These are phyloP conservation scores for Mercurialis annua DNA, from an alignment of 345 rosid species.

Conservation along the genomic window DNA sequence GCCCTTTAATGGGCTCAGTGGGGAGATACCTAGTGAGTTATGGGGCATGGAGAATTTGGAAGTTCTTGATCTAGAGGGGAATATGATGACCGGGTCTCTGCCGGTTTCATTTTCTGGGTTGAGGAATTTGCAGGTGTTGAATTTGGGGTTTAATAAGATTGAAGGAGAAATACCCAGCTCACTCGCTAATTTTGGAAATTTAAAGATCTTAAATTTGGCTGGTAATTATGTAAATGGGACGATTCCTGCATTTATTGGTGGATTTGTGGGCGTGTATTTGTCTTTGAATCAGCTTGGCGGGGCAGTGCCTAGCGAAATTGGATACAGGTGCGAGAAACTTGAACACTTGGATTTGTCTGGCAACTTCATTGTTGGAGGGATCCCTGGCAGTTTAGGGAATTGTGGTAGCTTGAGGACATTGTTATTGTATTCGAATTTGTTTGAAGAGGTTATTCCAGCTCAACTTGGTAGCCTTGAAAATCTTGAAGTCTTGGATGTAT, in stretches of 20 bases:
- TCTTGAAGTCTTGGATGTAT: slow-evolving; percentile 84
- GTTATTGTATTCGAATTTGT: slow-evolving; percentile 64
- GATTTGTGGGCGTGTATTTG: slow-evolving; percentile 59
- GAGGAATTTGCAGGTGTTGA: slow-evolving; percentile 57
- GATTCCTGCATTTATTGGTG: slow-evolving; percentile 64
- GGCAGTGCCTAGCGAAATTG: slow-evolving; percentile 54
- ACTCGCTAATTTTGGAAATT: slow-evolving; percentile 29
- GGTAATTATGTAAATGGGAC: slow-evolving; percentile 72
- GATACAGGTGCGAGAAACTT: slow-evolving; percentile 61
- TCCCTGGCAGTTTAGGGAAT: slow-evolving; percentile 65
- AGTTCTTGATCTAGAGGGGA: slow-evolving; percentile 89
- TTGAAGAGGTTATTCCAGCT: slow-evolving; percentile 69
- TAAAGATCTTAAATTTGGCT: slow-evolving; percentile 72
- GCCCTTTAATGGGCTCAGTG: slow-evolving; percentile 67
- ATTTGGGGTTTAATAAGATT: slow-evolving; percentile 72
- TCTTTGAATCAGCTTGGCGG: slow-evolving; percentile 57
- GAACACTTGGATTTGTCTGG: slow-evolving; percentile 87
- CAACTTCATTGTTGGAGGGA: slow-evolving; percentile 60
- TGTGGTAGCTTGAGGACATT: slow-evolving; percentile 55
- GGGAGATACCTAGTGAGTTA: slow-evolving; percentile 62
- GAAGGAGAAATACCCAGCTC: slow-evolving; percentile 59
- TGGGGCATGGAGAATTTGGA: slow-evolving; percentile 79
- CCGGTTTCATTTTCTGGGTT: slow-evolving; percentile 50
- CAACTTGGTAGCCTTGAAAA: slow-evolving; percentile 64
- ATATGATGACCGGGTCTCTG: slow-evolving; percentile 44